phyloP scores from a whole-genome alignment of 768 basidiomycete genomes.

The Hericium coralloides region DNA sequence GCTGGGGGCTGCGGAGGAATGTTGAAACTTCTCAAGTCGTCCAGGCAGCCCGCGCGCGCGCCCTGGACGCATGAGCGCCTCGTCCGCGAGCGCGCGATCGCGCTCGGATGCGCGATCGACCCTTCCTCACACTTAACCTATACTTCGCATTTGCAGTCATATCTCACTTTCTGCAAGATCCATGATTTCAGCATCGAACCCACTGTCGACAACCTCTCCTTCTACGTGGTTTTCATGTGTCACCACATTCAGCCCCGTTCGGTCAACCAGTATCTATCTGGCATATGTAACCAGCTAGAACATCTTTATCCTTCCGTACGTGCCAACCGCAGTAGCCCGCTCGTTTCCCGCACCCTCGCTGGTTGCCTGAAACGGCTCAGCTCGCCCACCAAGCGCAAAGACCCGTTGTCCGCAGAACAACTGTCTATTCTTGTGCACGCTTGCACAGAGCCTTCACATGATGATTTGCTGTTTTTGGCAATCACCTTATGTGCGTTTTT shows the following conservation, averaged over 20 bases:
- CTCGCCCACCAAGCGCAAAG: conserved; percentile 20
- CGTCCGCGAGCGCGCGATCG: no score
- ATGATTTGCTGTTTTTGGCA: conserved; percentile 19
- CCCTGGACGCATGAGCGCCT: conserved; percentile 30
- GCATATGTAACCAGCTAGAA: conserved; percentile 27
- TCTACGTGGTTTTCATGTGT: conserved; percentile 27
- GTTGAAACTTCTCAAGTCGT: conserved; percentile 11
- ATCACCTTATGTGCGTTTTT: conserved; percentile 15
- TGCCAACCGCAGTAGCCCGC: neutral
- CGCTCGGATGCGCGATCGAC: no score
- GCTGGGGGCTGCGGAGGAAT: conserved; percentile 18
- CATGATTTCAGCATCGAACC: conserved; percentile 28
- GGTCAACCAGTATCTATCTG: conserved; percentile 28
- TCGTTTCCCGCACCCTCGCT: conserved; percentile 22
- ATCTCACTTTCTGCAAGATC: no score
- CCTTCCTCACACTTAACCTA: no score
- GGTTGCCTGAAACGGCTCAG: conserved; percentile 21
- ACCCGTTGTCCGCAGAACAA: conserved; percentile 15
- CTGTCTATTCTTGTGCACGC: neutral
- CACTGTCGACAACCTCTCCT: conserved; percentile 27
- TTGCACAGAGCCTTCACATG: conserved; percentile 3
- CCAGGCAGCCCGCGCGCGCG: conserved; percentile 24
- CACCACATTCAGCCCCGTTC: conserved; percentile 28
- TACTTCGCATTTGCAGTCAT: no score
- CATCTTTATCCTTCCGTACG: conserved; percentile 22